Base-by-base conservation (phyloP, 2,329 filamentous ascomycete genomes). In the Colletotrichum gigasporum region DNA sequence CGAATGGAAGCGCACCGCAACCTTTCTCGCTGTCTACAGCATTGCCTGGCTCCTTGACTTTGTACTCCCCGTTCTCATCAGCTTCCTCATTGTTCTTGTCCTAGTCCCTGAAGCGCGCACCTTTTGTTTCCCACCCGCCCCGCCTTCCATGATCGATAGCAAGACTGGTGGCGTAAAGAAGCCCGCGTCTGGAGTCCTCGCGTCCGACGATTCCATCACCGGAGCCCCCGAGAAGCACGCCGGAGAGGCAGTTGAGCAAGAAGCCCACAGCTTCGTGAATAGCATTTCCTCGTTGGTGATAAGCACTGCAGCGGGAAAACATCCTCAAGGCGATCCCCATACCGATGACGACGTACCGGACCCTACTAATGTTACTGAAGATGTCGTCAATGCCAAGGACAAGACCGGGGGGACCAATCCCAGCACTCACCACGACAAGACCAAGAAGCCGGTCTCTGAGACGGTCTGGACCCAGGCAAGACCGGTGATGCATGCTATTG, bases 221-320 rank as follows among this genome's bases (percentile, higher is more conserved):
- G 93, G 93, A 1, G 93, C 93, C 0, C 90, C 92, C 0, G 92
- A 97, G 74, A 92, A 93, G 68, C 87, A 93, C 77, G 90, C 93
- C 73, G 93, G 93, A 24, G 92, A 96, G 74, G 91, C 92, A 0
- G 91, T 93, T 1, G 93, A 96, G 74, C 87, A 91, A 65, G 93
- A 96, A 74, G 93, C 93, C 1, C 90, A 86, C 69, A 94, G 93
- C 72, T 90, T 96, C 66, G 89, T 96, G 63, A 90, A 90, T 56
- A 87, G 89, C 32, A 88, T 96, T 54, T 76, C 76, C 6, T 85
- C 87, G 28, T 87, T 96, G 5, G 90, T 91, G 1, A 78, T 95
- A 16, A 90, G 90, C 48, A 92, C 90, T 69, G 92, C 91, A 2
- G 88, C 89, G 0, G 92, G 92, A 1, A 93, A 94, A 72, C 88